Evolutionary conservation across 2,329 filamentous ascomycete species (phyloP).

Genomic region (Aspergillus pseudoglaucus): DNA sequence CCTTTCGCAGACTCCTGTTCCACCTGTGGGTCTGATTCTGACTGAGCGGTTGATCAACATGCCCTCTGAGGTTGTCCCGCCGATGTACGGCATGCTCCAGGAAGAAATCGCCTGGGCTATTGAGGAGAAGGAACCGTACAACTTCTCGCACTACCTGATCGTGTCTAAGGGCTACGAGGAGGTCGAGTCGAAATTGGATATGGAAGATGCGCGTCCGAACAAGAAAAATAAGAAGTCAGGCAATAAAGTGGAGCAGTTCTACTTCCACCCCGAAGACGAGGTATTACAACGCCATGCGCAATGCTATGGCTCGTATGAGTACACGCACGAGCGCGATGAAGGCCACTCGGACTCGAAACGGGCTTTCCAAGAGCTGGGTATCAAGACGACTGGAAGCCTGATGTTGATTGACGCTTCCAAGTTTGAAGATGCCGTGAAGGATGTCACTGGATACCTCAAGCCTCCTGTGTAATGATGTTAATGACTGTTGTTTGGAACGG

Average conservation of each 20-base stretch:
- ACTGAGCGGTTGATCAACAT: constrained; percentile 94
- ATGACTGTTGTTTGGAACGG: not conserved
- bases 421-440: constrained; percentile 70
- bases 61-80: constrained; percentile 84
- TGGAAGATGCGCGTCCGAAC: constrained; percentile 54
- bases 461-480: constrained; percentile 35
- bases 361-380: constrained; percentile 87
- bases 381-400: constrained; percentile 76
- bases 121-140: constrained; percentile 84
- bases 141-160: constrained; percentile 88
- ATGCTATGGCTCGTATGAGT: constrained; percentile 65
- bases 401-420: constrained; percentile 76
- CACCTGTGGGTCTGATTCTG: constrained; percentile 75
- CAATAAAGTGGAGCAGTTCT: constrained; percentile 58
- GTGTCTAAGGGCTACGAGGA: constrained; percentile 90
- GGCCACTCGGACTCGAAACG: constrained; percentile 83
- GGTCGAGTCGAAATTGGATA: constrained; percentile 71
- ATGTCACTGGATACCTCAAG: constrained; percentile 66
- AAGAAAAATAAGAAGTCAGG: constrained; percentile 59
- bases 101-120: constrained; percentile 87
- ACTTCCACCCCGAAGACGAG: constrained; percentile 96
- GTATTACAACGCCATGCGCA: constrained; percentile 69
- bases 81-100: constrained; percentile 88
- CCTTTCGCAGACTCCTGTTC: constrained; percentile 47
- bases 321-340: constrained; percentile 70